Evolutionary conservation across 139 green algal genomes (phyloP), one percentile per base, ranked within the genome.

Genomic region (Chlorella sp.): DNA sequence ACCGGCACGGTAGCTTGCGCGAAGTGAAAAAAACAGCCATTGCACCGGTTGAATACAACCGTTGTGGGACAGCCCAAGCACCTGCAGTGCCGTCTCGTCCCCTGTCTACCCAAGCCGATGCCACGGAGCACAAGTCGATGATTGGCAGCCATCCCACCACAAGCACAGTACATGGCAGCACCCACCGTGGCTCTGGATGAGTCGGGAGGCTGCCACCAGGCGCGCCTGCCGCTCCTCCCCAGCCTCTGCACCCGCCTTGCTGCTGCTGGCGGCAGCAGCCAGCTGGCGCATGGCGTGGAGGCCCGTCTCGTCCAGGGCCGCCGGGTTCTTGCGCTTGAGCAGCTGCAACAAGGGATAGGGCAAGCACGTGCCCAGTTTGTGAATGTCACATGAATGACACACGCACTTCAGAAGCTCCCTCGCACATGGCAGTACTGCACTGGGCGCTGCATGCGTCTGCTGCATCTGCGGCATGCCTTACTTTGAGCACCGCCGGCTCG

Each of bases 201-300:
- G 67, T 4, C 80, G 80, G 0, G 80, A 68, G 32, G 80, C 80
- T 0, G 51, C 26, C 9, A 68, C 34, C 51, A 69, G 34, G 38
- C 80, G 51, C 34, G 51, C 32, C 46, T n/a, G 36, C 34, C n/a
- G 54, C 76, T 9, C 34, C 24, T 19, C 70, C 22, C 26, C 41
- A 34, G 41, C 60, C 51, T 30, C 20, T 20, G 9, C 36, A 3
- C 5, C n/a, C 5, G 46, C 22, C 34, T 2, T 38, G 28, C 26
- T 38, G 54, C 46, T 20, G 2, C 56, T 73, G 36, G 56, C 14
- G 65, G 68, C 80, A 4, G 68, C 51, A 24, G 43, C 40, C 28
- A 58, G 28, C 30, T 80, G 30, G 28, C 28, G 22, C 81, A 85
- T 85, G 17, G 62, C 51, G 19, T n/a, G 44, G 26, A 85, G 54